phyloP scores from a whole-genome alignment of 2,329 filamentous ascomycete species.

The Hypoxylon sp. region DNA sequence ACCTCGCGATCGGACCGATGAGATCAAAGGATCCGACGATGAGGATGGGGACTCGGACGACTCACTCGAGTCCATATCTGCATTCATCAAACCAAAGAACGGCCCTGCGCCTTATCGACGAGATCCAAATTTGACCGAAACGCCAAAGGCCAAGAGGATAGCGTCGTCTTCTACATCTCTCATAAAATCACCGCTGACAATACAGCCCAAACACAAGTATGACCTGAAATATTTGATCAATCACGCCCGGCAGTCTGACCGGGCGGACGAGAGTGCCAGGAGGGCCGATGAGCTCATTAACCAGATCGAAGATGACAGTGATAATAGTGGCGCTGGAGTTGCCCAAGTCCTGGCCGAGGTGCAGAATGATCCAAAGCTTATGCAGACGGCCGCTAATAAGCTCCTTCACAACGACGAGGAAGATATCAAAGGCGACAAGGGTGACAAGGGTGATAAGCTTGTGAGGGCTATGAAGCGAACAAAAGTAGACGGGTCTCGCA shows the following conservation, averaged over 20 bases:
- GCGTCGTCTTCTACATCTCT: constrained; percentile 51
- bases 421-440: constrained; percentile 52
- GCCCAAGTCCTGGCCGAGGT: constrained; percentile 50
- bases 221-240: constrained; percentile 74
- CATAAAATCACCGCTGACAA: constrained; percentile 64
- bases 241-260: constrained; percentile 71
- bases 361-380: constrained; percentile 56
- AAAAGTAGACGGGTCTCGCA: constrained; percentile 57
- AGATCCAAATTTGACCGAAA: constrained; percentile 50
- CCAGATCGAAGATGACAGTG: constrained; percentile 28
- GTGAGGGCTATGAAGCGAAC: constrained; percentile 66
- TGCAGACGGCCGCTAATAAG: constrained; percentile 62
- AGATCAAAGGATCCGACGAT: constrained; percentile 80
- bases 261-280: constrained; percentile 69
- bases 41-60: constrained; percentile 74
- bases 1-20: constrained; percentile 63
- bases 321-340: constrained; percentile 19
- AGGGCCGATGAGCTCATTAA: constrained; percentile 58
- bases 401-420: constrained; percentile 53
- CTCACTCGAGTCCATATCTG: constrained; percentile 68
- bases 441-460: constrained; percentile 55
- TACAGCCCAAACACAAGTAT: constrained; percentile 70
- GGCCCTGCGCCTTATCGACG: constrained; percentile 45
- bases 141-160: constrained; percentile 65
- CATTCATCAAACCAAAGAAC: constrained; percentile 58